Evolutionary conservation across 1,284 basidiomycete genomes (phyloP).

Genomic region (Pyrrhoderma noxium): DNA sequence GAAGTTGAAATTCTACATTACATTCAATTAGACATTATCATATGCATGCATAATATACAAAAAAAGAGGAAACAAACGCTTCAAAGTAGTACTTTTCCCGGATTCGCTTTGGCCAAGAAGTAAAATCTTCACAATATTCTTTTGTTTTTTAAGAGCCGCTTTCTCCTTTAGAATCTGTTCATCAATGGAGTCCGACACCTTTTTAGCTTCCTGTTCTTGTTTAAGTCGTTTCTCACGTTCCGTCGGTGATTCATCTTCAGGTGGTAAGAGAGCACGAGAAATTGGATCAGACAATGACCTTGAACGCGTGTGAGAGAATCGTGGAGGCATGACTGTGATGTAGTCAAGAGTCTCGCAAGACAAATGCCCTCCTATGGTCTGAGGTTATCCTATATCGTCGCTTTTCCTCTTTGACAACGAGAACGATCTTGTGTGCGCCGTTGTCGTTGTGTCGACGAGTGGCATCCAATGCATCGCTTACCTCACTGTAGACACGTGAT

Average conservation of each 20-base stretch:
- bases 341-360: too few species aligned
- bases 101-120: constrained; percentile 71
- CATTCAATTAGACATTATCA: neutral
- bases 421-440: too few species aligned
- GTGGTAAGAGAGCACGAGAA: constrained; percentile 55
- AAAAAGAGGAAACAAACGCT: constrained; percentile 52
- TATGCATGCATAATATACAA: too few species aligned
- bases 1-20: constrained; percentile 64
- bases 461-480: too few species aligned
- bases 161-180: constrained; percentile 62
- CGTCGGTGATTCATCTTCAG: constrained; percentile 57
- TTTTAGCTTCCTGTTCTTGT: constrained; percentile 61
- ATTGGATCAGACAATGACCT: constrained; percentile 63
- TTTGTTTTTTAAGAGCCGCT: constrained; percentile 48
- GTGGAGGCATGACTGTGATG: too few species aligned
- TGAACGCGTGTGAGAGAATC: too few species aligned
- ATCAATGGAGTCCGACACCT: constrained; percentile 69
- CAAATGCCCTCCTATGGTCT: too few species aligned
- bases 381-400: too few species aligned
- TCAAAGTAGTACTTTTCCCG: constrained; percentile 75
- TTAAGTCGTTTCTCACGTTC: constrained; percentile 54
- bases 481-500: too few species aligned
- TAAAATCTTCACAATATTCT: constrained; percentile 62
- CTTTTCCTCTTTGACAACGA: too few species aligned
- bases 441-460: too few species aligned